These are phyloP conservation scores for Gracilaria vermiculophylla DNA, from an alignment of 23 red algal genomes.

Conservation along the genomic window DNA sequence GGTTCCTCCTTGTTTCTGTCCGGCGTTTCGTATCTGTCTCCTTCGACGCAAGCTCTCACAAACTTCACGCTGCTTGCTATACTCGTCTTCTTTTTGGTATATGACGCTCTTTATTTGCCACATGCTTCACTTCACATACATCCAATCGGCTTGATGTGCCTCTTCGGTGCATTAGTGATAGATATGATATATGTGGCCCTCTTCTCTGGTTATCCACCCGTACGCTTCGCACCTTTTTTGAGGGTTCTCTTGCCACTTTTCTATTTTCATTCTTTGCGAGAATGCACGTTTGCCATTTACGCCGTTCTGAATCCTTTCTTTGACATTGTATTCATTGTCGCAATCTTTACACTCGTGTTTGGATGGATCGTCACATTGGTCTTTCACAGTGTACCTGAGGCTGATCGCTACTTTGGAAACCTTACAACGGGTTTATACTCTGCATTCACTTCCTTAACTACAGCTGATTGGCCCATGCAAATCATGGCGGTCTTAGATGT, in stretches of 20 bases:
- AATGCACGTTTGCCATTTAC: slow-evolving; percentile 41
- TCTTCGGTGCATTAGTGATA: slow-evolving; percentile 6
- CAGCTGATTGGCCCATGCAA: slow-evolving; percentile 77
- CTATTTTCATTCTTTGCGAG: slow-evolving; percentile 55
- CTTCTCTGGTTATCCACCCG: slow-evolving; percentile 32
- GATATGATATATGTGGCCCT: slow-evolving; percentile 7
- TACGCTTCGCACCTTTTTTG: slow-evolving; percentile 55
- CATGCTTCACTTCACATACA: slow-evolving; percentile 12
- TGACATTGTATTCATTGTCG: slow-evolving; percentile 53
- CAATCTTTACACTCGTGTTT: slow-evolving; percentile 55
- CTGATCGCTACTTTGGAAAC: slow-evolving; percentile 67
- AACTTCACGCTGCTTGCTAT: slow-evolving; percentile 34
- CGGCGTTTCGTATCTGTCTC: slow-evolving; percentile 50
- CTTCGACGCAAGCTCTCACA: background rate
- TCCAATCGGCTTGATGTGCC: background rate
- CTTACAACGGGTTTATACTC: slow-evolving; percentile 52
- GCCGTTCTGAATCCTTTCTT: slow-evolving; percentile 65
- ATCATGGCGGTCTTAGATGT: slow-evolving; percentile 69
- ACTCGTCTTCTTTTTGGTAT: slow-evolving; percentile 46
- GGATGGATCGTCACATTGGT: slow-evolving; percentile 68
- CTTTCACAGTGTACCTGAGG: slow-evolving; percentile 66
- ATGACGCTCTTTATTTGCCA: slow-evolving; percentile 28
- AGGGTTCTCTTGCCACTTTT: slow-evolving; percentile 53
- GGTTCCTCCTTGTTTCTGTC: slow-evolving; percentile 46
- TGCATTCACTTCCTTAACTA: slow-evolving; percentile 56